phyloP scores from a whole-genome alignment of 2,329 filamentous ascomycete species.

The Talaromyces piceae region DNA sequence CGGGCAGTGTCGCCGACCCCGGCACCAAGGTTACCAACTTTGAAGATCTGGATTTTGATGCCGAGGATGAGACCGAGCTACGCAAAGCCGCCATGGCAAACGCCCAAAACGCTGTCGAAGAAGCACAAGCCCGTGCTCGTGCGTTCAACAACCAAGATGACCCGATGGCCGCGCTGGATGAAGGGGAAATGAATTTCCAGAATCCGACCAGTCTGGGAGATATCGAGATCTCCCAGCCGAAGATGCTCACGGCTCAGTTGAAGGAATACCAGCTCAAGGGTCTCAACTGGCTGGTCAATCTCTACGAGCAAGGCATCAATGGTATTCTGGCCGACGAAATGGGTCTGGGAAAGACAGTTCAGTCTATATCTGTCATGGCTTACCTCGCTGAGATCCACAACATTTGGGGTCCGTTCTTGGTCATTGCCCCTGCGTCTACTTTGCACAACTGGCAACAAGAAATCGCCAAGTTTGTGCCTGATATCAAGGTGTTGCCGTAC shows the following conservation, averaged over 20 bases:
- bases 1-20: conserved; percentile 41
- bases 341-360: conserved; percentile 98
- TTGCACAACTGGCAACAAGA: conserved; percentile 99
- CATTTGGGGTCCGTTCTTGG: conserved; percentile 95
- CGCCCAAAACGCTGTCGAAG: conserved; percentile 88
- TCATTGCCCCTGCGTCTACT: conserved; percentile 92
- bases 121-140: conserved; percentile 85
- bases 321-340: conserved; percentile 98
- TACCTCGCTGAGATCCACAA: conserved; percentile 96
- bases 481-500: conserved; percentile 92
- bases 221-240: conserved; percentile 89
- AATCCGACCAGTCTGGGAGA: conserved; percentile 93
- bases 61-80: conserved; percentile 78
- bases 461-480: conserved; percentile 87
- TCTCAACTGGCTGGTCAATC: conserved; percentile 97
- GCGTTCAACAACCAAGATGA: conserved; percentile 75
- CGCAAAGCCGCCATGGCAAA: conserved; percentile 86
- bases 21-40: conserved; percentile 81
- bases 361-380: conserved; percentile 98
- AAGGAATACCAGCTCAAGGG: conserved; percentile 99
- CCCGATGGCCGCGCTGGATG: conserved; percentile 68
- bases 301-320: conserved; percentile 99
- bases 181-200: conserved; percentile 99
- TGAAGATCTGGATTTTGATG: conserved; percentile 91
- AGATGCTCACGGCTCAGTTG: conserved; percentile 83